Conservation (phyloP, 2,329 filamentous ascomycete genomes). For the Drechslerella dactyloides region DNA sequence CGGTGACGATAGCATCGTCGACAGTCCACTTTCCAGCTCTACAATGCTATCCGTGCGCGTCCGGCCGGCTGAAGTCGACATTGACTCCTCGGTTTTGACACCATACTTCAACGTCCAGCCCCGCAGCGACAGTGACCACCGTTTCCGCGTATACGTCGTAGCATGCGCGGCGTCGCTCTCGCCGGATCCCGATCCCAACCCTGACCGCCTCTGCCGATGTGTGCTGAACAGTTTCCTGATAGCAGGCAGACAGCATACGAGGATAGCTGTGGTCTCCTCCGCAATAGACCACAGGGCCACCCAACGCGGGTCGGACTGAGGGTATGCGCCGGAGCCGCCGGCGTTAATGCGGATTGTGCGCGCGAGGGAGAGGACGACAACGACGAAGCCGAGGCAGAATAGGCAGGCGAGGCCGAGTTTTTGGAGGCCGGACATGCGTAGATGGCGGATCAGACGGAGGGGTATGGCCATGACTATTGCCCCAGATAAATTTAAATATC, state of each 20-base stretch:
- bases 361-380: slow-evolving; percentile 40
- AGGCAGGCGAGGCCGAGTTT: slow-evolving; percentile 38
- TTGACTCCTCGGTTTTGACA: slow-evolving; percentile 8
- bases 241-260: slow-evolving; percentile 48
- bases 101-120: slow-evolving; percentile 45
- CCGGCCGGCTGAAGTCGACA: slow-evolving; percentile 17
- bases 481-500: too few species aligned
- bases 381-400: slow-evolving; percentile 47
- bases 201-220: slow-evolving; percentile 14
- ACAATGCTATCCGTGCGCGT: slow-evolving; percentile 27
- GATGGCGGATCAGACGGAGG: slow-evolving; percentile 41
- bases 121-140: slow-evolving; percentile 30
- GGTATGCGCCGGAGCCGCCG: slow-evolving; percentile 35
- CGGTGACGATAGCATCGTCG: slow-evolving; percentile 19
- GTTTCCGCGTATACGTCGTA: slow-evolving; percentile 6
- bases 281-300: slow-evolving; percentile 48
- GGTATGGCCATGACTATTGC: slow-evolving; percentile 48
- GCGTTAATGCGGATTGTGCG: slow-evolving; percentile 44
- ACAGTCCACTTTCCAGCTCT: slow-evolving; percentile 22
- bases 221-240: slow-evolving; percentile 42
- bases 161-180: slow-evolving; percentile 2
- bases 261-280: slow-evolving; percentile 38
- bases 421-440: slow-evolving; percentile 38
- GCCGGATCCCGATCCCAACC: slow-evolving; percentile 6
- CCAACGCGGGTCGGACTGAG: slow-evolving; percentile 44